Base-by-base conservation (phyloP, 257 asterid genomes). In the Solanum neorickii region DNA sequence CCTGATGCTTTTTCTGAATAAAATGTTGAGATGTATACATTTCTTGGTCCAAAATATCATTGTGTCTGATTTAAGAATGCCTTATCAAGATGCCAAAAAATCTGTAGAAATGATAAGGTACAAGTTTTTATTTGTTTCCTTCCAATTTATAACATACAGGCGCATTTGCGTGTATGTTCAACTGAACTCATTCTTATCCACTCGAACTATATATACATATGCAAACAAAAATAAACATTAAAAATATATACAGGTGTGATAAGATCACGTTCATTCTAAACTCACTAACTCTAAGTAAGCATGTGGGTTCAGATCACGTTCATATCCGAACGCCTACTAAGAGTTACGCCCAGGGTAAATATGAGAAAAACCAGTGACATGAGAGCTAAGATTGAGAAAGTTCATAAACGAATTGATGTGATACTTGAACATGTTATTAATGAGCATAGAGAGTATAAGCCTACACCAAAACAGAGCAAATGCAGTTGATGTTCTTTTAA, bases 351-450 rank as follows among this genome's bases (percentile, higher is more conserved):
- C 77, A 15, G 7, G 5, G 77, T 41, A 15, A 31, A 29, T 29
- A 69, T 69, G 39, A 37, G 39, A 37, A 37, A 37, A 37, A 37
- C 39, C 39, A 37, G 39, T 37, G 39, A 5, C 39, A 37, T 37
- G 39, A 37, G 39, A 37, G 39, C 39, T 37, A 5, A 37, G 39
- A 7, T 86, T 47, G 76, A 35, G 87, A 86, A n/a, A 66, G 16
- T 90, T 11, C 92, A 90, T 31, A 9, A 6, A 6, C 46, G 83
- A 70, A 29, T 80, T 0, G 94, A 93, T 21, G 12, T 25, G 11
- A 89, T 91, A 8, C 86, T 90, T 4, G 90, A 90, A 27, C 41
- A 44, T n/a, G 87, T 92, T 33, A 44, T 93, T 41, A 70, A 16
- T 8, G 91, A 89, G 1, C 90, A 88, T 59, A 86, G 8, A 44